These are phyloP conservation scores for Aspergillus brunneoviolaceus DNA, from an alignment of 2,329 filamentous ascomycete genomes.

Conservation along the genomic window DNA sequence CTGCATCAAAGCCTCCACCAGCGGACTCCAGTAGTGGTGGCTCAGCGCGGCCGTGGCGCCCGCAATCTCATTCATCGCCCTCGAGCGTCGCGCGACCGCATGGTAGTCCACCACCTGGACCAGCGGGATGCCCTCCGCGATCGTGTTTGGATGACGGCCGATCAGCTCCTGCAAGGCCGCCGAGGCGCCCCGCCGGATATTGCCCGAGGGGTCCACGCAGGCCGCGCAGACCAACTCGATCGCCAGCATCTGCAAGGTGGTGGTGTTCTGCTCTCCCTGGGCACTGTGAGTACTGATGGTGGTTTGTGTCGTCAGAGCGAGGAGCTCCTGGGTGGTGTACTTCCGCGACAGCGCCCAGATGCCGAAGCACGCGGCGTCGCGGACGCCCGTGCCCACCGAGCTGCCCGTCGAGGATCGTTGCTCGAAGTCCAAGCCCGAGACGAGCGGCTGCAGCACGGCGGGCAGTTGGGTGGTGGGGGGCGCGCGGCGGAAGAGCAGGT, in stretches of 20 bases:
- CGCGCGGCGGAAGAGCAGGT: slow-evolving; percentile 81
- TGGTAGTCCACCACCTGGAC: slow-evolving; percentile 94
- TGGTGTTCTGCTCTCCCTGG: slow-evolving; percentile 44
- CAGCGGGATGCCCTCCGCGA: slow-evolving; percentile 76
- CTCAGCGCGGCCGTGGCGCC: slow-evolving; percentile 66
- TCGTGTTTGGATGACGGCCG: slow-evolving; percentile 83
- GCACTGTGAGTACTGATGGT: slow-evolving; percentile 31
- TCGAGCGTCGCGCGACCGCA: slow-evolving; percentile 79
- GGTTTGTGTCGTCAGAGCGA: slow-evolving; percentile 53
- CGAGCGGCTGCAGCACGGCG: slow-evolving; percentile 71
- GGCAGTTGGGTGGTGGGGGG: slow-evolving; percentile 69
- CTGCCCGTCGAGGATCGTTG: slow-evolving; percentile 81
- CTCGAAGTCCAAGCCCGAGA: slow-evolving; percentile 83
- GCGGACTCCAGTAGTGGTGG: slow-evolving; percentile 62
- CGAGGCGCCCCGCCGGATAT: slow-evolving; percentile 88
- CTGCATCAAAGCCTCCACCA: slow-evolving; percentile 69
- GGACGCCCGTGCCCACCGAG: slow-evolving; percentile 82
- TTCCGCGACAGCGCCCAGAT: slow-evolving; percentile 89
- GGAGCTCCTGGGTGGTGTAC: slow-evolving; percentile 77
- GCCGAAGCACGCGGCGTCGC: slow-evolving; percentile 94
- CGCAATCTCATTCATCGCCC: slow-evolving; percentile 77
- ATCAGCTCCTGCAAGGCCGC: slow-evolving; percentile 93
- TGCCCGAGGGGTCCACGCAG: slow-evolving; percentile 84
- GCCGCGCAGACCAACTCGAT: slow-evolving; percentile 78
- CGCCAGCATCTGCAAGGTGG: slow-evolving; percentile 68